Percentiles rank a stretch among this genome's conserved stretches.
Conservation (phyloP, 1,139 yeast genomes). For the Candida sanyaensis region DNA sequence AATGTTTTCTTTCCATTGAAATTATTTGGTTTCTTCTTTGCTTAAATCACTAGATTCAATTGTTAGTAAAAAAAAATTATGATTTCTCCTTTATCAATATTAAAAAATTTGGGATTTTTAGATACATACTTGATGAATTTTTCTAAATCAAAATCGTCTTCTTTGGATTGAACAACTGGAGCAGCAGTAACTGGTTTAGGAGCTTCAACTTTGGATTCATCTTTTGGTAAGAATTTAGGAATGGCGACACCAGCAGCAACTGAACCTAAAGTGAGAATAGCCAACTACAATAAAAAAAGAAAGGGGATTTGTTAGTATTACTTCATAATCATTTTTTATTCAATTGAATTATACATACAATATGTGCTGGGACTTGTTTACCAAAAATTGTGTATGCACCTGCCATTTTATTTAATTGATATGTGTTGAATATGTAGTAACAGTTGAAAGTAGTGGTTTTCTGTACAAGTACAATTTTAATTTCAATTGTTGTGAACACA, state of each 20-base stretch:
- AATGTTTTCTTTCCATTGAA: no score
- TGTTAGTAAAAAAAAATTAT: conserved; percentile 27
- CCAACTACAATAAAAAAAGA: conserved; percentile 31
- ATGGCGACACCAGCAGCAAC: conserved; percentile 46
- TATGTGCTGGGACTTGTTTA: conserved; percentile 63
- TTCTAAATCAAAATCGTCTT: conserved; percentile 64
- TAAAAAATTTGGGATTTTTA: no score
- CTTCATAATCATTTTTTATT: not conserved
- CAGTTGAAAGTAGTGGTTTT: not conserved
- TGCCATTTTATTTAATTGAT: conserved; percentile 43
- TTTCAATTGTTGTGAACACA: no score
- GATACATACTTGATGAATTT: conserved; percentile 56
- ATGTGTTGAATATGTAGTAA: not conserved
- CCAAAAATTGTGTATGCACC: conserved; percentile 66
- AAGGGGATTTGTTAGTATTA: not conserved
- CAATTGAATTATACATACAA: conserved; percentile 42
- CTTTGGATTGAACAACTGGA: conserved; percentile 34
- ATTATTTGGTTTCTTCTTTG: conserved; percentile 42
- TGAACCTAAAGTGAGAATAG: conserved; percentile 48
- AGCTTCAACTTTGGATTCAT: conserved; percentile 31
- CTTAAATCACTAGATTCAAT: conserved; percentile 38
- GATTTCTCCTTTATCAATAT: no score
- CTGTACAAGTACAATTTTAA: no score
- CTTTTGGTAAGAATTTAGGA: conserved; percentile 34
- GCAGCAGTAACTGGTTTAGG: conserved; percentile 32